Percentiles rank a stretch among this genome's conserved stretches.
Evolutionary conservation across 2,329 filamentous ascomycete species (phyloP).

Genomic region (Cladosporium sp.): DNA sequence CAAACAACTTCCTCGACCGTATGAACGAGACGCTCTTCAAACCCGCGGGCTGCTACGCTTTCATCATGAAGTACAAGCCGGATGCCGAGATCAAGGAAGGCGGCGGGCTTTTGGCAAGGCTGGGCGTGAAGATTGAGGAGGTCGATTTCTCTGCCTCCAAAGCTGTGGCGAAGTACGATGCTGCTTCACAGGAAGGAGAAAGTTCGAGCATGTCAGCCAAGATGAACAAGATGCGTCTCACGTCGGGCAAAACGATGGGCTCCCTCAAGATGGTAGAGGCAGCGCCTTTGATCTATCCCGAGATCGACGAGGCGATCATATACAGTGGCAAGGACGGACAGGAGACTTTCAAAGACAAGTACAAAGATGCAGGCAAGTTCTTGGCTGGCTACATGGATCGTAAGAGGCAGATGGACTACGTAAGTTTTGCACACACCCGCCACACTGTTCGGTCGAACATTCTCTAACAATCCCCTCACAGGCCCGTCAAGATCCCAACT

Average conservation of each 20-base stretch:
- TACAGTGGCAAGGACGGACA: slow-evolving; percentile 16
- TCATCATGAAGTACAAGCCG: slow-evolving; percentile 44
- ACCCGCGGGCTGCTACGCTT: slow-evolving; percentile 52
- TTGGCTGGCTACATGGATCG: slow-evolving; percentile 49
- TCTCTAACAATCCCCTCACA: slow-evolving; percentile 26
- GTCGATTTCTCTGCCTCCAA: slow-evolving; percentile 37
- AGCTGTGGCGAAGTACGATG: slow-evolving; percentile 25
- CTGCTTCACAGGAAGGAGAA: background rate
- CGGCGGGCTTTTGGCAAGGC: background rate
- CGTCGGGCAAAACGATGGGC: slow-evolving; percentile 37
- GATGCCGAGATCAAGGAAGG: slow-evolving; percentile 18
- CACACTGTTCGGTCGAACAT: background rate
- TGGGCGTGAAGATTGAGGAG: slow-evolving; percentile 18
- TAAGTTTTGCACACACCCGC: slow-evolving; percentile 18
- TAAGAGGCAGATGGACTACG: slow-evolving; percentile 45
- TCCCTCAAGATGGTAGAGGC: slow-evolving; percentile 42
- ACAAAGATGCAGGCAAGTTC: slow-evolving; percentile 33
- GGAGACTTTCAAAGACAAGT: slow-evolving; percentile 26
- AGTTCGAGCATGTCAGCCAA: slow-evolving; percentile 19
- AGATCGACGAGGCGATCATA: slow-evolving; percentile 32
- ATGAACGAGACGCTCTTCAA: slow-evolving; percentile 56
- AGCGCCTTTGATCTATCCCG: slow-evolving; percentile 49
- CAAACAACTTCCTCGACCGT: slow-evolving; percentile 53
- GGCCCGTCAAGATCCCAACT: slow-evolving; percentile 39
- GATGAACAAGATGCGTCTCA: slow-evolving; percentile 35